A percentile compares a stretch with the other conserved stretches of the same genome.
Evolutionary conservation across 345 rosid genomes (phyloP).

Genomic region (Physaria fendleri): DNA sequence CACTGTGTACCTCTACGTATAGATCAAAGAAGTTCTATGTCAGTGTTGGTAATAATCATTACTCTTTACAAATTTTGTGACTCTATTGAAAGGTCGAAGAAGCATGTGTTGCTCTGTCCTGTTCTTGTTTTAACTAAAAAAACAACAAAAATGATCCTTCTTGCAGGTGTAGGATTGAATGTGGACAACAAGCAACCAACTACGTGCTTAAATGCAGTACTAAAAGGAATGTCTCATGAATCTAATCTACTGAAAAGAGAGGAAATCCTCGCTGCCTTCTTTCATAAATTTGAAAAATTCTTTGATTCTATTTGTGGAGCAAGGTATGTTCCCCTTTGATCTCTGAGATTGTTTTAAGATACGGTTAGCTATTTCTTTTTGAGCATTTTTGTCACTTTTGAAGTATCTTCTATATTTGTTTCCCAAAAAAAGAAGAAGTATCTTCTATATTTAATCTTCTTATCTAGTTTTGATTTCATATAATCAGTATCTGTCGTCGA

Average conservation of each 20-base stretch:
- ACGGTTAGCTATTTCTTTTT: background rate
- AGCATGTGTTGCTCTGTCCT: background rate
- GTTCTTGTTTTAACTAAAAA: background rate
- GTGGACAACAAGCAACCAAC: slow-evolving; percentile 73
- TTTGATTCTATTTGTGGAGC: slow-evolving; percentile 50
- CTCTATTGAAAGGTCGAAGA: background rate
- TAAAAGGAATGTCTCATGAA: slow-evolving; percentile 40
- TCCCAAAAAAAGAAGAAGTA: too few relatives aligned
- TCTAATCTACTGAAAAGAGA: slow-evolving; percentile 48
- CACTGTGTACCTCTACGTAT: slow-evolving; percentile 84
- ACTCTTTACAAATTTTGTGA: slow-evolving; percentile 3
- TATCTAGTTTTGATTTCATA: background rate
- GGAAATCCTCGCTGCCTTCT: slow-evolving; percentile 59
- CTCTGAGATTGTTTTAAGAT: background rate
- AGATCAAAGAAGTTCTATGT: slow-evolving; percentile 74
- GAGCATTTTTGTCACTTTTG: background rate
- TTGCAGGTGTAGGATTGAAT: slow-evolving; percentile 91
- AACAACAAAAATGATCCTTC: slow-evolving; percentile 1
- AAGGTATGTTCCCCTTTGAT: slow-evolving; percentile 41
- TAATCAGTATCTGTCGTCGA: background rate
- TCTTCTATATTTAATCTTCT: too few relatives aligned
- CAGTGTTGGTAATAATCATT: slow-evolving; percentile 60
- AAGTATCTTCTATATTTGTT: too few relatives aligned
- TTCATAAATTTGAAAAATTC: slow-evolving; percentile 70
- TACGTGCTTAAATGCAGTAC: slow-evolving; percentile 65